Evolutionary conservation across 2,329 filamentous ascomycete genomes (phyloP), one percentile per base, ranked within the genome.

Genomic region (Thyridium curvatum): DNA sequence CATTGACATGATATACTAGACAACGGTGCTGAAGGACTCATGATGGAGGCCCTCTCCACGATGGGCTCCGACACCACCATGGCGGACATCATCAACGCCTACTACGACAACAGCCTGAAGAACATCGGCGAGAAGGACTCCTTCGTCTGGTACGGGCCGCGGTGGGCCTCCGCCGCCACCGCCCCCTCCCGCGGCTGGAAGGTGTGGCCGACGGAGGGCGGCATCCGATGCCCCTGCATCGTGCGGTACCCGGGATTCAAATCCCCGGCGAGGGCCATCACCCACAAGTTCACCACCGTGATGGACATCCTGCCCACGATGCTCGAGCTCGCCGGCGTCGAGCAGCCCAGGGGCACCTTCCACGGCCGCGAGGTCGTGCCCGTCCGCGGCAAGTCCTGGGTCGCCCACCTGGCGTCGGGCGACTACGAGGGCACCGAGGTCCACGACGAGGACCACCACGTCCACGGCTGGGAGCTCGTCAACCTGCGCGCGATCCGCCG

Each of bases 81-180:
- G 45, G 44, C 41, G n/a, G 46, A 52, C 29, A 40, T 50, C 15
- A 35, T 55, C 8, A 40, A 72, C 44, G 71, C 71, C 48, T 74
- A 76, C 55, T 77, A 77, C 52, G 60, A 76, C 54, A 78, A 77
- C 50, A 59, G 55, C 12, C 56, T 75, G 7, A 71, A 74, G 13
- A 78, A 78, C 43, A 61, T 77, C 13, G 74, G 73, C 8, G 65
- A 67, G 34, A 60, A 58, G 13, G 62, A 76, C 50, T 69, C 64
- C 8, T 77, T 74, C 49, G 66, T 74, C 42, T 77, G 72, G 71
- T 77, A 77, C 42, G 72, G 73, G 1, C 68, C 71, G 2, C 66
- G 66, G 13, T 76, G 73, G 71, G 72, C 72, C 2, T 44, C 44
- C 4, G 55, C 54, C 3, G 45, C 53, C 10, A 56, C 49, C 8